phyloP scores from a whole-genome alignment of 2,329 filamentous ascomycete species.

The Curvularia eragrostidis region DNA sequence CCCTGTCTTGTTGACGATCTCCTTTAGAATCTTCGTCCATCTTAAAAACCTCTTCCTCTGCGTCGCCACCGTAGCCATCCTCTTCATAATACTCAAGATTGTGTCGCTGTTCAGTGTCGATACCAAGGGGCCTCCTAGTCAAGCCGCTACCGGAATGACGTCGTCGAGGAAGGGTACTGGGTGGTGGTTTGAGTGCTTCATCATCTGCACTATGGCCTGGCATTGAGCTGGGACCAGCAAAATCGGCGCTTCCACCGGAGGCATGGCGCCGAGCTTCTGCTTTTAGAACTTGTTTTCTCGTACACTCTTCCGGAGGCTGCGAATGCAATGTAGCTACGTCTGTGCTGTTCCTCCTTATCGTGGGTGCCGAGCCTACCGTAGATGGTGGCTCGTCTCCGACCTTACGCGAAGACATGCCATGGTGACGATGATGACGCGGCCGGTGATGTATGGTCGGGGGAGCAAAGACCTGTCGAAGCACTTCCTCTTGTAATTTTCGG shows the following conservation, averaged over 20 bases:
- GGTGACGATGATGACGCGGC: constrained; percentile 72
- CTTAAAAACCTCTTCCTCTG: constrained; percentile 72
- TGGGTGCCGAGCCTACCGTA: constrained; percentile 43
- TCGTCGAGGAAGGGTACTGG: constrained; percentile 56
- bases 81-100: constrained; percentile 91
- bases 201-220: constrained; percentile 14
- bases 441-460: constrained; percentile 83
- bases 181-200: constrained; percentile 41
- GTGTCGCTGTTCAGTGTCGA: constrained; percentile 69
- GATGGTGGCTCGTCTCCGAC: constrained; percentile 35
- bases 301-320: constrained; percentile 44
- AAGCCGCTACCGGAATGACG: constrained; percentile 89
- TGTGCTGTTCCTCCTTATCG: constrained; percentile 48
- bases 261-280: constrained; percentile 49
- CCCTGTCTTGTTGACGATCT: constrained; percentile 11
- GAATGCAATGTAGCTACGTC: constrained; percentile 43
- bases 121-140: constrained; percentile 72
- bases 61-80: constrained; percentile 82
- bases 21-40: constrained; percentile 64
- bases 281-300: constrained; percentile 53
- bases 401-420: constrained; percentile 64
- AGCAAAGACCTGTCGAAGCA: constrained; percentile 89
- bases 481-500: constrained; percentile 83
- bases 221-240: constrained; percentile 18
- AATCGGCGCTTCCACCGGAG: constrained; percentile 25